Base-by-base conservation (phyloP, 2,329 filamentous ascomycete genomes). In the Ceratocystis colombiana region DNA sequence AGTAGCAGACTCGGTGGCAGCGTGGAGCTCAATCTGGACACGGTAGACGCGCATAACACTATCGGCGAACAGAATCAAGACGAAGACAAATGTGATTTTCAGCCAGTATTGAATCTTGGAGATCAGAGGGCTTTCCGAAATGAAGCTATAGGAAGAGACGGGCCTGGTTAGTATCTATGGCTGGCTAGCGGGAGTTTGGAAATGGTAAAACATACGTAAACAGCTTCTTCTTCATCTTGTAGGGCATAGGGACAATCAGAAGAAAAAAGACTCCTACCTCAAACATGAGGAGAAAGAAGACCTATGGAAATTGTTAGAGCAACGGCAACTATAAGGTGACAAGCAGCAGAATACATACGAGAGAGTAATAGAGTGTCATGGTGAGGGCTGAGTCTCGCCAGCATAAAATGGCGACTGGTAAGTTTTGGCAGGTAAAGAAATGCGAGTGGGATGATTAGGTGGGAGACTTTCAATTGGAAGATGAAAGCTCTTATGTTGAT, bases 71-170 rank as follows among this genome's bases (percentile, higher is more conserved):
- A 99, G 87, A 70, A 99, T 96, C 68, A 97, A 82, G 73, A 99
- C 97, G 80, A 99, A 99, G 75, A 99, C 93, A 75, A 99, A 99
- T 1, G 91, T 96, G 67, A 99, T 99, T 84, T 96, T 97, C 79
- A 99, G 83, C 73, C 91, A 93, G 80, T 99, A 96, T 80, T 97
- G 93, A 70, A 97, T 76, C 76, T 97, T 96, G 50, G 92, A 94
- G 68, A 99, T 83, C 64, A 86, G 69, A 0, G 82, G 88, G 74
- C 87, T 95, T 74, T 93, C 90, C 64, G 92, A 96, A 74, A 99
- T 92, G 84, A 99, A 99, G 72, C 88, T 90, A 45, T n/a, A 53
- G 33, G 5, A 28, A 17, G 17, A 59, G 17, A 59, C 5, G 2
- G 20, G 12, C 22, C 41, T 45, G 33, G 57, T 69, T 64, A 63